Evolutionary conservation across 306 rosid genomes (phyloP), one percentile per base, ranked within the genome.

Genomic region (Casuarina cunninghamiana): DNA sequence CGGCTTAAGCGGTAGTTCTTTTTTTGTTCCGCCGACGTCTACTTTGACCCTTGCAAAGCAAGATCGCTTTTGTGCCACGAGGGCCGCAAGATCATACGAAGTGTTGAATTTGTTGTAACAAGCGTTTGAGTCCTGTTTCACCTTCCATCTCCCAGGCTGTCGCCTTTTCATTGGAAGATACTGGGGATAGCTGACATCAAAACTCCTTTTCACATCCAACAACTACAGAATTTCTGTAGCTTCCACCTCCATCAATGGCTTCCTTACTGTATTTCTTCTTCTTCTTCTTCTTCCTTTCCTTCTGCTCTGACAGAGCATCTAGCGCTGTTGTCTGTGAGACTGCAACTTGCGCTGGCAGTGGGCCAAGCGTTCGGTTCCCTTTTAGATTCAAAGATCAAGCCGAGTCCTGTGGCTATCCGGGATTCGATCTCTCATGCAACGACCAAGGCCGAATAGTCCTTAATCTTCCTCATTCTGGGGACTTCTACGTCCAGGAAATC

Each of bases 351-450:
- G 72, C 32, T 68, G 72, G 15, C 39, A 68, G 6, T n/a, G 3
- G 37, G 0, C 6, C 37, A 6, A 5, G 6, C n/a, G 43, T 68
- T 43, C 9, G 4, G 48, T 68, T 68, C 50, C 72, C 72, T 41
- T 68, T 68, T 35, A 17, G 53, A 42, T 26, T 69, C 21, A 69
- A 19, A n/a, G n/a, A 5, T 46, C 62, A 72, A 72, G n/a, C 11
- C 49, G 3, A 19, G 10, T 16, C 48, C 4, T 72, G 76, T 9
- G 61, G 76, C 65, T 72, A 72, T 65, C 55, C 66, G 5, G 42
- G 55, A 7, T 82, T 82, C 45, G 70, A 72, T 26, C 85, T 82
- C 63, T 77, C 78, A 0, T 82, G 85, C 69, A 39, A 57, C 71
- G 37, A 55, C 55, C 53, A 26, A 10, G 65, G 65, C 72, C 69